Conservation (phyloP, 257 asterid species). For the Scutellaria minor region DNA sequence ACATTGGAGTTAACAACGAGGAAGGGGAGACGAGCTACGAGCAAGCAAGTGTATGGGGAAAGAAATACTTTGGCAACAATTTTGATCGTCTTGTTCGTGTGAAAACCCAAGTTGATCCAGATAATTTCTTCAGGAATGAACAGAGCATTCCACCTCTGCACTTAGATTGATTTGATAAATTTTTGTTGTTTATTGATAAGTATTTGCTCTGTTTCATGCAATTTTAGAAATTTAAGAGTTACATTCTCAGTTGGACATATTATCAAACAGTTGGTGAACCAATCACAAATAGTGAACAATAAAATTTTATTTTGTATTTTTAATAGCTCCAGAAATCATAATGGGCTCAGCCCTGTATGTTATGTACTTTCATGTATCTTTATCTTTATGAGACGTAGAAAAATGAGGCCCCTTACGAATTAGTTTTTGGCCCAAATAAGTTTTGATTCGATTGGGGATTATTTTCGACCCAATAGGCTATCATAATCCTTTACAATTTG, state of each 20-base stretch:
- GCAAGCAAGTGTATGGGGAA: slow-evolving; percentile 26
- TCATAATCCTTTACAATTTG: too few relatives aligned
- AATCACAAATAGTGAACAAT: too few relatives aligned
- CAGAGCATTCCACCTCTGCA: neutral
- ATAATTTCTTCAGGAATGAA: neutral
- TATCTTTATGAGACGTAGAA: too few relatives aligned
- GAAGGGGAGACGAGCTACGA: neutral
- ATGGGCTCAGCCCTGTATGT: too few relatives aligned
- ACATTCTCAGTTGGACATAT: neutral
- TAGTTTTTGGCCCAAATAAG: too few relatives aligned
- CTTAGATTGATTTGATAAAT: neutral
- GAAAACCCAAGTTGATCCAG: slow-evolving; percentile 13
- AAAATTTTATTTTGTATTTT: too few relatives aligned
- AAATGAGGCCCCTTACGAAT: too few relatives aligned
- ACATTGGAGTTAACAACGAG: slow-evolving; percentile 18
- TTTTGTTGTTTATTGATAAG: neutral
- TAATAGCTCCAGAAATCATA: too few relatives aligned
- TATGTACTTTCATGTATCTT: too few relatives aligned
- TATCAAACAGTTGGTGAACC: neutral
- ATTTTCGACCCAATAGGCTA: too few relatives aligned
- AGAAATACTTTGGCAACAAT: slow-evolving; percentile 27
- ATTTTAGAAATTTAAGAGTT: too few relatives aligned
- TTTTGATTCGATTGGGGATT: too few relatives aligned
- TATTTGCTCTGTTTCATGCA: neutral
- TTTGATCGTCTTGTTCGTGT: slow-evolving; percentile 17